Evolutionary conservation across 2,329 filamentous ascomycete species (phyloP).

Genomic region (Trichoderma aggressivum): DNA sequence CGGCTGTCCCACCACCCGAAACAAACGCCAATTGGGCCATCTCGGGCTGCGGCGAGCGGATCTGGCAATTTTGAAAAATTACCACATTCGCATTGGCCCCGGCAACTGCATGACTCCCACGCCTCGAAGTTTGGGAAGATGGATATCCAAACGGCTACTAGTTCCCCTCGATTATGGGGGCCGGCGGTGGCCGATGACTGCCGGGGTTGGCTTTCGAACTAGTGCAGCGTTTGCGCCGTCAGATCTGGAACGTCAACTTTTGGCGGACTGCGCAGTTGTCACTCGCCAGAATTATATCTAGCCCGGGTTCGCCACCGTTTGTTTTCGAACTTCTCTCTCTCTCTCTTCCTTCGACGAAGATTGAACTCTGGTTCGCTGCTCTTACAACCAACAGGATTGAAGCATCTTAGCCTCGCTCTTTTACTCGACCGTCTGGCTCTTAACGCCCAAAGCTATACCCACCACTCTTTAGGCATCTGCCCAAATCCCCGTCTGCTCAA

Average conservation of each 20-base stretch:
- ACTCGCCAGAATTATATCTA: not conserved
- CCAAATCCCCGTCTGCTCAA: not conserved
- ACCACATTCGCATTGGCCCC: not conserved
- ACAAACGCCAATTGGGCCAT: not conserved
- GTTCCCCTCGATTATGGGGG: not conserved
- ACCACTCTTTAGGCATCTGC: not conserved
- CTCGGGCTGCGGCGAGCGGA: constrained; percentile 4
- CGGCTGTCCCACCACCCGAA: not conserved
- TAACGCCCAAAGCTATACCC: not conserved
- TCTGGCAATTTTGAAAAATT: constrained; percentile 14
- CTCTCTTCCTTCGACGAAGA: not conserved
- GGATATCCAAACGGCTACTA: not conserved
- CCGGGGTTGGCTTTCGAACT: not conserved
- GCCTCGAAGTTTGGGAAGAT: not conserved
- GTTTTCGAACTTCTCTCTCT: not conserved
- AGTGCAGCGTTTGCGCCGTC: constrained; percentile 7
- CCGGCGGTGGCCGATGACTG: constrained; percentile 19
- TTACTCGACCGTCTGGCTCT: not conserved
- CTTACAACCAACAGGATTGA: not conserved
- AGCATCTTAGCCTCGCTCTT: not conserved
- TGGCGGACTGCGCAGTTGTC: not conserved
- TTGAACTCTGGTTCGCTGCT: not conserved
- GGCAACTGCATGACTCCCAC: constrained; percentile 13
- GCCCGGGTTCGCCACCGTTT: not conserved
- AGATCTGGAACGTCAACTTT: not conserved